Evolutionary conservation across 345 rosid species (phyloP), one percentile per base, ranked within the genome.

Genomic region (Eucalyptus paniculata): DNA sequence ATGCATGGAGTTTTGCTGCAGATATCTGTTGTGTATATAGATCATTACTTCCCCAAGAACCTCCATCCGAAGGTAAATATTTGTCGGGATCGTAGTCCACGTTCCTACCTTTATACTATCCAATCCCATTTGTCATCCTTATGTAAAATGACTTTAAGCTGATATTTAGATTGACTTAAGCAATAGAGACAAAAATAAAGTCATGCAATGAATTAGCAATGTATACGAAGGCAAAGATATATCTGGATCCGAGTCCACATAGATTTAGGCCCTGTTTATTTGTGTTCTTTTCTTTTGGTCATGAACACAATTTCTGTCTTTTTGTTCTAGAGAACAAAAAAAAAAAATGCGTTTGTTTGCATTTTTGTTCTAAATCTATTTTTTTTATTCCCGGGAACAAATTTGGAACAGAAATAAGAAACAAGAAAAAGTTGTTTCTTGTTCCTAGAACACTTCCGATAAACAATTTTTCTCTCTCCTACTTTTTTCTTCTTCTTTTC

Each of bases 391-490:
- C 1, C 12, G 4, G 1, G 4, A 47, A 47, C 1, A 47, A 47
- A 47, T 47, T 47, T 47, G 49, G 4, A 47, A 47, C 0, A 47
- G 1, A 47, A 47, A 47, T 47, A 47, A 47, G 1, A 47, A 47
- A 47, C 12, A 47, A 45, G 1, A 45, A 45, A 45, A 45, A 45
- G 0, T 45, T 45, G 4, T 1, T 45, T 47, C 4, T 47, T 47
- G 0, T 47, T 47, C 13, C 0, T 11, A 1, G 50, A 47, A 47
- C 1, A 47, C 50, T 47, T 47, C 0, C 0, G 50, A 47, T 0
- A 47, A 47, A 47, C 0, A 47, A 47, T 11, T 47, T 47, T 47
- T 47, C 13, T 47, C 50, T 47, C 13, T 47, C 12, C 4, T 45
- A 45, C 3, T 47, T 47, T 11, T 47, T 47, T 11, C 0, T 47